Percentiles rank a stretch among this genome's conserved stretches.
phyloP scores from a whole-genome alignment of 1,139 yeast species.

The Geotrichum siamense region DNA sequence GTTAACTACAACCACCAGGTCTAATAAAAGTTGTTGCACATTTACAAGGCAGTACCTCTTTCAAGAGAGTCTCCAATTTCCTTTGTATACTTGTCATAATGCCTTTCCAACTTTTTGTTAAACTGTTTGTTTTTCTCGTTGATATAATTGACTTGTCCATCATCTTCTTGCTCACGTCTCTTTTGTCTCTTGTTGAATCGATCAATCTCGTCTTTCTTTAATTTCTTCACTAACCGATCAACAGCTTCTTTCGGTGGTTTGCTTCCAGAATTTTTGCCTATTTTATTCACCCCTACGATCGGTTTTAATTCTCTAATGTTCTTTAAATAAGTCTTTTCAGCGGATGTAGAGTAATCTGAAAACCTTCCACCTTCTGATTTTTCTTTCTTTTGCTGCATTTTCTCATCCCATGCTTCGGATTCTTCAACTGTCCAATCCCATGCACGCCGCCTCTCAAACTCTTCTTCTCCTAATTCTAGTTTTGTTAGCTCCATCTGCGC shows the following conservation, averaged over 20 bases:
- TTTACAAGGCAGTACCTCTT: slow-evolving; percentile 37
- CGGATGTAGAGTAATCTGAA: slow-evolving; percentile 46
- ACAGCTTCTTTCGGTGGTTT: slow-evolving; percentile 39
- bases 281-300: slow-evolving; percentile 42
- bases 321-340: slow-evolving; percentile 49
- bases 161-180: slow-evolving; percentile 35
- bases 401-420: slow-evolving; percentile 57
- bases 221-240: slow-evolving; percentile 37
- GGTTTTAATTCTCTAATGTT: slow-evolving; percentile 39
- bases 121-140: slow-evolving; percentile 76
- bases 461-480: slow-evolving; percentile 33
- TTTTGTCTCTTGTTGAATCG: slow-evolving; percentile 30
- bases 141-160: slow-evolving; percentile 40
- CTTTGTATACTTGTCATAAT: slow-evolving; percentile 43
- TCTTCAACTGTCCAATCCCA: slow-evolving; percentile 64
- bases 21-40: no score
- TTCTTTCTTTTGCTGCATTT: slow-evolving; percentile 30
- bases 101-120: slow-evolving; percentile 61
- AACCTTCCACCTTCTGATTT: slow-evolving; percentile 25
- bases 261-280: slow-evolving; percentile 32
- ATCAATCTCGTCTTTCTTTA: slow-evolving; percentile 37
- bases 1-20: not conserved
- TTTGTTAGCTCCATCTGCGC: slow-evolving; percentile 40
- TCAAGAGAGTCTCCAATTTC: slow-evolving; percentile 39
- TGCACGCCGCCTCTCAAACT: slow-evolving; percentile 41